Evolutionary conservation across 2,329 filamentous ascomycete genomes (phyloP), one percentile per base, ranked within the genome.

Genomic region (Penicillium glabrum): DNA sequence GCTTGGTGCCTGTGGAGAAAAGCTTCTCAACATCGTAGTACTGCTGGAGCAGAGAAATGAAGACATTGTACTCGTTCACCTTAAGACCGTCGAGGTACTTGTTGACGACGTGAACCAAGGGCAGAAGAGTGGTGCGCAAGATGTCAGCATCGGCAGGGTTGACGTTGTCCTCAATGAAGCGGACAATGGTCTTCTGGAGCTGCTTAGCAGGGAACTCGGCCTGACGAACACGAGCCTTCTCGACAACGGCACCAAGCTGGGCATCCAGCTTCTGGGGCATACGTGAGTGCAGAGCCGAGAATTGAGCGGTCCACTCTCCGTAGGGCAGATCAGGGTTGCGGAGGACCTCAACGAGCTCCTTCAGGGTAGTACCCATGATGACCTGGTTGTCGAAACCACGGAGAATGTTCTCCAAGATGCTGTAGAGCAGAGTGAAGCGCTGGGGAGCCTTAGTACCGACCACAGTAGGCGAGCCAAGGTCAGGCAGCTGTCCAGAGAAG

Each of bases 321-420:
- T 95, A 99, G 1, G 95, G 95, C 61, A 99, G 84, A 69, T 97
- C 93, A 1, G 89, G 87, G 69, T 96, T 86, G 43, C 93, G 88
- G 23, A 99, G 85, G 11, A 99, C 93, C 58, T 91, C 86, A n/a
- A 97, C 87, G 37, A 98, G 82, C 72, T 95, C 90, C 77, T 90
- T 91, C 23, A 99, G 82, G 1, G 92, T 95, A 58, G 86, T 77
- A 51, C 86, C 84, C 93, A 99, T 96, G 76, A 98, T 92, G 65
- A 97, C 89, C 65, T 96, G 93, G 83, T 99, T 99, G 79, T 99
- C 95, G 71, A 91, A 99, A 58, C 95, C 95, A 68, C 88, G 82
- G 16, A 99, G 85, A 64, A 99, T 98, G 77, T 97, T 93, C 70
- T 85, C 81, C 46, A 98, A 84, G 59, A 91, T 90, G 74, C 83